These are phyloP conservation scores for Pythium dissotocum DNA, from an alignment of 352 stramenopile genomes.

Conservation along the genomic window DNA sequence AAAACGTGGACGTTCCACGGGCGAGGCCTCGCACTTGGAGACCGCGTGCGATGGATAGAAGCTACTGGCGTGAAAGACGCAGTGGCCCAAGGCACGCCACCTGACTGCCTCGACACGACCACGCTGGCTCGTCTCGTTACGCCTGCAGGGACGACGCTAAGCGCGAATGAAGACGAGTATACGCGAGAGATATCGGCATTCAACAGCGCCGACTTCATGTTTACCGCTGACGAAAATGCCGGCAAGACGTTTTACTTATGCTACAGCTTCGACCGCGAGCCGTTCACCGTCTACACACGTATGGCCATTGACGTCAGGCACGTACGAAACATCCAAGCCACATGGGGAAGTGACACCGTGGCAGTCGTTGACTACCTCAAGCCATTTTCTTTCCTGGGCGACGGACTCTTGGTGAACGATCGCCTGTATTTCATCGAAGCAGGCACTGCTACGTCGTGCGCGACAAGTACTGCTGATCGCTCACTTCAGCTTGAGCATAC, in stretches of 20 bases:
- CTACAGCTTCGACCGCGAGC: constrained; percentile 72
- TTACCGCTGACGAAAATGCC: constrained; percentile 36
- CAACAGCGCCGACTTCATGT: constrained; percentile 30
- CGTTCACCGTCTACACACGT: constrained; percentile 49
- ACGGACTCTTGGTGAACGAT: constrained; percentile 55
- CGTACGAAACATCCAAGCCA: constrained; percentile 34
- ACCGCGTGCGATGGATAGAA: constrained; percentile 64
- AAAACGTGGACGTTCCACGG: constrained; percentile 60
- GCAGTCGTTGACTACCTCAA: constrained; percentile 57
- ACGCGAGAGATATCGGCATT: constrained; percentile 35
- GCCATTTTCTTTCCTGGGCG: constrained; percentile 46
- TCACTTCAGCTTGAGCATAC: constrained; percentile 37
- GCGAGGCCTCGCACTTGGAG: constrained; percentile 37
- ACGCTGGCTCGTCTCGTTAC: constrained; percentile 39
- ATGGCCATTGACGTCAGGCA: constrained; percentile 54
- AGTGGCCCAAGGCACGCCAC: constrained; percentile 16
- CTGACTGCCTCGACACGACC: constrained; percentile 43
- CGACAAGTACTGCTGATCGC: constrained; percentile 33
- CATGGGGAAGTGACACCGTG: constrained; percentile 37
- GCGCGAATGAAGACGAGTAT: constrained; percentile 41
- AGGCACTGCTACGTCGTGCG: constrained; percentile 37
- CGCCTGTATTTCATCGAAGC: constrained; percentile 60
- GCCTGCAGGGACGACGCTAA: constrained; percentile 16
- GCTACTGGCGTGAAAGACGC: constrained; percentile 36
- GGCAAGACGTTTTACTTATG: constrained; percentile 63